These are phyloP conservation scores for Mycena maculata DNA, from an alignment of 768 basidiomycete species.

Conservation along the genomic window DNA sequence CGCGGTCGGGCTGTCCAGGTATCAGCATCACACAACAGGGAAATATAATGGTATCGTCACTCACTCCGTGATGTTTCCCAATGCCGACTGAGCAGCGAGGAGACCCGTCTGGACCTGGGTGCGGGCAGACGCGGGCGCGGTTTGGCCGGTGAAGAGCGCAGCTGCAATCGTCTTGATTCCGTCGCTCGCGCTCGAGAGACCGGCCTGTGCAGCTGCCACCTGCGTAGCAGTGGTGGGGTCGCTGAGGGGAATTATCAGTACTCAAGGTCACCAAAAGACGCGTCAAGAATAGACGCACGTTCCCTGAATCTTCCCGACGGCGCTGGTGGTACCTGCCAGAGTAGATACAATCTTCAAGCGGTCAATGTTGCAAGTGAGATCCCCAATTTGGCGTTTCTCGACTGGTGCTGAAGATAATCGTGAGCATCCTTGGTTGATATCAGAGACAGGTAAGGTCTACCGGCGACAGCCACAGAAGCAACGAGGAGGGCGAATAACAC, in stretches of 20 bases:
- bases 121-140: slow-evolving; percentile 37
- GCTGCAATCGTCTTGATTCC: slow-evolving; percentile 39
- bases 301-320: slow-evolving; percentile 37
- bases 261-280: not conserved
- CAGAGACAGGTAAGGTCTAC: not conserved
- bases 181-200: slow-evolving; percentile 32
- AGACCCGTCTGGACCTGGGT: slow-evolving; percentile 34
- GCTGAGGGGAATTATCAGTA: slow-evolving; percentile 13
- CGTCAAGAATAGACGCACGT: slow-evolving; percentile 20
- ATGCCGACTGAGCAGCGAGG: slow-evolving; percentile 33
- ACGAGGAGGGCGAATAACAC: slow-evolving; percentile 29
- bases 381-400: slow-evolving; percentile 11
- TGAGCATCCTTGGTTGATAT: not conserved
- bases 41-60: not conserved
- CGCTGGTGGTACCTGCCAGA: slow-evolving; percentile 37
- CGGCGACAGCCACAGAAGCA: slow-evolving; percentile 25
- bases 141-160: slow-evolving; percentile 36
- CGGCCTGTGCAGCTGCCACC: slow-evolving; percentile 31
- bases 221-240: slow-evolving; percentile 32
- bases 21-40: not conserved
- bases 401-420: slow-evolving; percentile 13
- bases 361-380: slow-evolving; percentile 38
- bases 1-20: slow-evolving; percentile 1
- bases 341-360: slow-evolving; percentile 40
- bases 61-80: slow-evolving; percentile 32